Base-by-base conservation (phyloP, 306 rosid species). In the Sicyos baderoa region DNA sequence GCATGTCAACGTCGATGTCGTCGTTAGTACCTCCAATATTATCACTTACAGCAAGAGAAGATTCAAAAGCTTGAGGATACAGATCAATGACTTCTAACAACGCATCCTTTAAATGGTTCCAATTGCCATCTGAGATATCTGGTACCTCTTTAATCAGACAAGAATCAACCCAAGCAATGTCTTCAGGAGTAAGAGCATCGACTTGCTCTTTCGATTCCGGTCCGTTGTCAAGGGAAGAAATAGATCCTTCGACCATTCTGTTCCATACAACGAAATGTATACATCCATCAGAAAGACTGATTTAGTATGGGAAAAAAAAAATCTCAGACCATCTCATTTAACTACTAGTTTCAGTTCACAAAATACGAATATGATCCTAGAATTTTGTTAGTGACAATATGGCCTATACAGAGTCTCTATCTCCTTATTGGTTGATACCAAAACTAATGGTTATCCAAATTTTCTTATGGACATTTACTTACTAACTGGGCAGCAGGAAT, bases 231-330 rank as follows among this genome's bases (percentile, higher is more conserved):
- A 82, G 77, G 42, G 79, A 76, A 25, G 83, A 86, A 3, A 8
- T 17, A 4, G 50, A 62, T 17, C 27, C 76, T 91, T 88, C 66
- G 84, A 79, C 96, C 98, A 92, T 50, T 93, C 93, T 6, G 93
- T 95, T 77, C 91, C 92, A 95, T 95, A 86, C 6, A 93, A 77
- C 76, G 13, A 65, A 4, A 47, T 15, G 40, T 13, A 13, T 22
- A 66, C 15, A 47, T 22, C 14, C 7, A 21, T 23, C 42, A 66
- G 71, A 19, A 64, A 64, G 4, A 21, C 32, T 65, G 55, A 40
- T 40, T 40, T 40, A 40, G 45, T 10, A 40, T 40, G 45, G 10
- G 8, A 44, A 19, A 45, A 17, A 66, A 21, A 22, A 18, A 18
- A 1, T 37, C 29, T 19, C 18, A 65, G 9, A 5, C 35, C 8